Evolutionary conservation across 306 rosid genomes (phyloP), one percentile per base, ranked within the genome.

Genomic region (Castanea mollissima): DNA sequence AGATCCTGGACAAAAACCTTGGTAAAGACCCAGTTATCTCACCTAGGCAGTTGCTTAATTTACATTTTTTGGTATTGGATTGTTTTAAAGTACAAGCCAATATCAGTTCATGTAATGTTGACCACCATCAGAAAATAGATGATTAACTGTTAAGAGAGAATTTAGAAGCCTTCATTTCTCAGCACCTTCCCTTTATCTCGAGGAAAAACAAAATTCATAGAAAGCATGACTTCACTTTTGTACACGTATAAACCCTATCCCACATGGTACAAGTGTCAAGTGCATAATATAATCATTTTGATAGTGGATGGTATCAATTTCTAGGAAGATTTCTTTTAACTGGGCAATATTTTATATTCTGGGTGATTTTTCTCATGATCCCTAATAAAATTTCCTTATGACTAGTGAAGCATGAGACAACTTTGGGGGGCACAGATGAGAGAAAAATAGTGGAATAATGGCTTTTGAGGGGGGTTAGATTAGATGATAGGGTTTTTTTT

Each of bases 1-100:
- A 93, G 75, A 93, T 92, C 5, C 85, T 93, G 1, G 97, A 93
- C 83, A 93, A 92, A 69, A 91, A 89, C 57, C 86, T 92, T 0
- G 96, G 97, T 90, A 67, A 12, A 67, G 9, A 32, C 16, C 41
- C 0, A 3, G 25, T 14, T 34, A 32, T 5, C 34, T 15, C 34
- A 21, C 3, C 72, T 18, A 31, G 8, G 21, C 0, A 19, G 5
- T 38, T 27, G 25, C 19, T 49, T 38, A 41, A 34, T 62, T 7
- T 29, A 34, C 44, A 2, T 19, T 23, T 20, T 2, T 1, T 35
- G 4, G 23, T 14, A 8, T 20, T 29, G 13, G 31, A 23, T 16
- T 63, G 21, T 49, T 70, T 35, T n/a, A 21, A 19, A 29, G n/a
- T 4, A 27, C 29, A 60, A 10, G 14, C 31, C 9, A 16, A 8